Conservation (phyloP, 495 filamentous ascomycete genomes). For the Aspergillus panamensis region DNA sequence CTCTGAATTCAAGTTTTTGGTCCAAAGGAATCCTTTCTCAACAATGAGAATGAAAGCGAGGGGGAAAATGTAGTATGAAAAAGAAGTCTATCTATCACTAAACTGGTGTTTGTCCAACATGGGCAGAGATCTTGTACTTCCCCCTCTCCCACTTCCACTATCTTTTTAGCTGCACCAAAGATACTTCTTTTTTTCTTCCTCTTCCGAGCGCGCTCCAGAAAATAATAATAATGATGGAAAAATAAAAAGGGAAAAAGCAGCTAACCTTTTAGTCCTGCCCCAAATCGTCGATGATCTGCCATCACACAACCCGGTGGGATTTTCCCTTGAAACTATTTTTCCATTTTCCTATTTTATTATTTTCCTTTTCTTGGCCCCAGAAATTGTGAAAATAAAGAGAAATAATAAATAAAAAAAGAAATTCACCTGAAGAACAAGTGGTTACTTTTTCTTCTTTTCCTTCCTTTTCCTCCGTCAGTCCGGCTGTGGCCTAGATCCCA, state of each 20-base stretch:
- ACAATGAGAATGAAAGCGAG: neutral
- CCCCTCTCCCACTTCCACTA: neutral
- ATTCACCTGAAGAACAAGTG: neutral
- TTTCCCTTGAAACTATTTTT: slow-evolving; percentile 1
- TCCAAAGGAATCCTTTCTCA: neutral
- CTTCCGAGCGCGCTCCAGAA: neutral
- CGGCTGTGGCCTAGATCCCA: neutral
- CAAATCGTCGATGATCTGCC: slow-evolving; percentile 24
- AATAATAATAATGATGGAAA: too few relatives aligned
- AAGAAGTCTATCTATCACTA: neutral
- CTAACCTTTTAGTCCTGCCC: slow-evolving; percentile 12
- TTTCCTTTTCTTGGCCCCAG: slow-evolving; percentile 5
- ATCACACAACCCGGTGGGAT: slow-evolving; percentile 16
- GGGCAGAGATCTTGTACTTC: slow-evolving; percentile 1
- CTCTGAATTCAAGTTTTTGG: neutral
- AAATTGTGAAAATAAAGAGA: neutral
- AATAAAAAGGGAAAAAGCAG: neutral
- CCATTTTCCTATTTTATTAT: slow-evolving; percentile 1
- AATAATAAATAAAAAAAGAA: slow-evolving; percentile 2
- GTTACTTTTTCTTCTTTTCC: neutral
- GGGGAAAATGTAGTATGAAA: neutral
- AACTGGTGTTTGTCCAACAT: slow-evolving; percentile 2
- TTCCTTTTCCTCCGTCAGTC: neutral
- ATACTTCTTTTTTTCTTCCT: neutral
- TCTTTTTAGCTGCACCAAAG: neutral